These are phyloP conservation scores for Brettanomyces anomalus DNA, from an alignment of 805 yeast species.

Conservation along the genomic window DNA sequence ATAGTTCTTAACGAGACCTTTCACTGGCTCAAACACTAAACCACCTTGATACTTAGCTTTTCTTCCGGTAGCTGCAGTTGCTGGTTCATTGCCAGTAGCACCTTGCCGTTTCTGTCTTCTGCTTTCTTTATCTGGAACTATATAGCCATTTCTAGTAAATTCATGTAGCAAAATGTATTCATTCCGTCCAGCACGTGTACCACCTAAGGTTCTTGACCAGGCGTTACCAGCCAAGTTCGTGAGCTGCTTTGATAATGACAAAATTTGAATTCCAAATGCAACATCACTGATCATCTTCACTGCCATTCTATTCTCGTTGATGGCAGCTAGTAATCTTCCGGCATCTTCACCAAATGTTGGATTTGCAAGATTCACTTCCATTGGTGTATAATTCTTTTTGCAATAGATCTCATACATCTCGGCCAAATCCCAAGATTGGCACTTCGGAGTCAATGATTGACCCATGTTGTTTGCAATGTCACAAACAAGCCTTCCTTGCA, in stretches of 20 bases:
- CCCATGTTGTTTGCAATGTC: slow-evolving; percentile 95
- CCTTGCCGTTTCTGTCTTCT: slow-evolving; percentile 26
- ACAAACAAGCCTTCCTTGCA: slow-evolving; percentile 81
- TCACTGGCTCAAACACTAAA: slow-evolving; percentile 92
- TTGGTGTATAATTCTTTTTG: slow-evolving; percentile 46
- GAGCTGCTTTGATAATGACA: slow-evolving; percentile 82
- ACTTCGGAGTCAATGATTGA: slow-evolving; percentile 79
- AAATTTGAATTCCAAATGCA: slow-evolving; percentile 74
- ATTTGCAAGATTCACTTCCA: slow-evolving; percentile 68
- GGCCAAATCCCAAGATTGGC: slow-evolving; percentile 88
- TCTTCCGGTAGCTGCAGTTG: slow-evolving; percentile 21
- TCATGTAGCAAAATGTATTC: slow-evolving; percentile 90
- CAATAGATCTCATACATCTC: slow-evolving; percentile 87
- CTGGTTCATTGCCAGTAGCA: slow-evolving; percentile 34
- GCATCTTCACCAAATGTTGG: slow-evolving; percentile 62
- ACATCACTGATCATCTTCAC: slow-evolving; percentile 68
- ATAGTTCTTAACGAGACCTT: slow-evolving; percentile 84
- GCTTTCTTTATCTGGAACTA: slow-evolving; percentile 66
- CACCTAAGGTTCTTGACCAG: slow-evolving; percentile 90
- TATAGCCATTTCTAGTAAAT: slow-evolving; percentile 66
- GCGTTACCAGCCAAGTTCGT: slow-evolving; percentile 95
- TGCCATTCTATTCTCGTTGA: slow-evolving; percentile 58
- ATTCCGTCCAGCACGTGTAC: slow-evolving; percentile 94
- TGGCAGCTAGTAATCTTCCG: slow-evolving; percentile 53
- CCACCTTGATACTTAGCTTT: slow-evolving; percentile 33